Evolutionary conservation across 768 basidiomycete genomes (phyloP), one percentile per base, ranked within the genome.

Genomic region (Sporobolomyces pararoseus): DNA sequence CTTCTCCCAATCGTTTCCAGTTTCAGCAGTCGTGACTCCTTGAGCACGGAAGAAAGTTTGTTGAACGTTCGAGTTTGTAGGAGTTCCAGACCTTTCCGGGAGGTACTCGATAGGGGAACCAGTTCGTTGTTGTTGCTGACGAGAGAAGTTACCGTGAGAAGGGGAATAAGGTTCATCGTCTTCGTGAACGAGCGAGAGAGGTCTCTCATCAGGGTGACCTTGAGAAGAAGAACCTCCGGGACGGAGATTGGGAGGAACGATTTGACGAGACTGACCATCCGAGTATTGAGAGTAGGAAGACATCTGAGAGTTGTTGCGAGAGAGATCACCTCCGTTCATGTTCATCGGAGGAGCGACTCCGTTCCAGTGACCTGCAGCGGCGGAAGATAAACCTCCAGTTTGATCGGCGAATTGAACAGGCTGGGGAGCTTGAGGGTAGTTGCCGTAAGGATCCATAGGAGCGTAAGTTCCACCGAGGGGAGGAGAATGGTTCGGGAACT

Each of bases 31-130:
- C 39, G 49, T 39, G 35, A 52, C 59, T 27, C 44, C 51, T 37
- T 52, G 23, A 27, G 44, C 37, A 10, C 66, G 54, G 29, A 73
- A 72, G 63, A 73, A 77, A 27, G 71, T 63, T 50, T 77, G 76
- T 59, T 75, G 76, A 12, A 72, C 75, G 74, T 76, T 76, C 39
- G 67, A 59, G 52, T 74, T 65, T 6, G 64, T 65, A 13, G 76
- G 73, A 32, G 75, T 75, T 27, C 76, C 77, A 17, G 69, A 65
- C 14, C 59, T 44, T 35, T 61, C 46, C 2, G 27, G 59, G 2
- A 61, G 13, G 46, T 61, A 49, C 3, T 61, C 59, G 46, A 61
- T 49, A 25, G 58, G 27, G 5, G 37, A 39, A 16, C 7, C 5
- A 27, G 5, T 4, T 35, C 74, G 64, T n/a, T 27, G 21, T 32